These are phyloP conservation scores for Arabidopsis arenosa DNA, from an alignment of 345 rosid species.

Conservation along the genomic window DNA sequence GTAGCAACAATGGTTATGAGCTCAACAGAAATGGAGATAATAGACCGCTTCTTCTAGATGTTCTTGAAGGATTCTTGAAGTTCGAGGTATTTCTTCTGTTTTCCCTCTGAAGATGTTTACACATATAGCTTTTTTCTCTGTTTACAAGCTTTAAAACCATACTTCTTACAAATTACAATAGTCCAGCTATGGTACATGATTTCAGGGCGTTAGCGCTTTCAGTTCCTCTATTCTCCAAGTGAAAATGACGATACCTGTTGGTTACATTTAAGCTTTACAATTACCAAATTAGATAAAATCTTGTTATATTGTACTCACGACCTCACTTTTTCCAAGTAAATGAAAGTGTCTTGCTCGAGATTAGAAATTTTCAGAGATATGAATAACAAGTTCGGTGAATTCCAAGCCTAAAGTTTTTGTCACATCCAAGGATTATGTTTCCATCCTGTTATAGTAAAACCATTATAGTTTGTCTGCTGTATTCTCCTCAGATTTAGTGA, in stretches of 20 bases:
- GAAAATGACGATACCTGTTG: slow-evolving; percentile 13
- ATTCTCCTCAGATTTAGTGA: slow-evolving; percentile 14
- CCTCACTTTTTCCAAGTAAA: neutral
- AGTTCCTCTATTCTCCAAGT: slow-evolving; percentile 1
- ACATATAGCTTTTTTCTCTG: neutral
- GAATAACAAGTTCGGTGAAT: neutral
- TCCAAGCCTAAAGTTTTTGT: neutral
- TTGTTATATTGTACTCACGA: neutral
- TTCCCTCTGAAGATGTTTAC: slow-evolving; percentile 1
- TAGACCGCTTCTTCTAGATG: slow-evolving; percentile 85
- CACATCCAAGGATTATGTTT: slow-evolving; percentile 14
- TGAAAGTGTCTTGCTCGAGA: slow-evolving; percentile 15
- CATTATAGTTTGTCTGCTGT: slow-evolving; percentile 9
- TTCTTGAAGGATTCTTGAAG: slow-evolving; percentile 92
- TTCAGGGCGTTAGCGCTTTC: neutral
- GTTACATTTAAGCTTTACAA: slow-evolving; percentile 15
- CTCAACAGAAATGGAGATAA: slow-evolving; percentile 85
- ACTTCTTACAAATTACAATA: slow-evolving; percentile 4
- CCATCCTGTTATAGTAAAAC: neutral
- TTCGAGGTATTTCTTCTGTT: slow-evolving; percentile 60
- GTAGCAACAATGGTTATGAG: slow-evolving; percentile 84
- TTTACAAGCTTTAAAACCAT: neutral
- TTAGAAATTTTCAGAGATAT: neutral
- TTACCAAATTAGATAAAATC: neutral
- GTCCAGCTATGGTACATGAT: neutral